phyloP scores from a whole-genome alignment of 106 monocot species.

The Platanthera guangdongensis region DNA sequence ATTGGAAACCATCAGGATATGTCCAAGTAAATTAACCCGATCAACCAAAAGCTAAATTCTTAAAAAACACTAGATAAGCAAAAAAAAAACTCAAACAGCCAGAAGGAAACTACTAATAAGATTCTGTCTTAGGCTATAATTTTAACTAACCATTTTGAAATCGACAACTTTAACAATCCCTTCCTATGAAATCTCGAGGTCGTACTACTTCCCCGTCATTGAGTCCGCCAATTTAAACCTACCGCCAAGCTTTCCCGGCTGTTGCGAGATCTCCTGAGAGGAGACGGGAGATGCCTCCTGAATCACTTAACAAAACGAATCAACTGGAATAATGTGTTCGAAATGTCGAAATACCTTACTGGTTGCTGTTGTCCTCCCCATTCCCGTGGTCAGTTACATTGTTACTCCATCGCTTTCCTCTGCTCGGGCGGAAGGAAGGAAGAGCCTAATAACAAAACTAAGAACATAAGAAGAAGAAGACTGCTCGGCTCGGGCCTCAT shows the following conservation, averaged over 20 bases:
- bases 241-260: slow-evolving; percentile 35
- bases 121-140: not conserved
- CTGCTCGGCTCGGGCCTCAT: no score
- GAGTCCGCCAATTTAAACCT: slow-evolving; percentile 53
- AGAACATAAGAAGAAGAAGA: no score
- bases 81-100: not conserved
- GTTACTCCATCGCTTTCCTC: no score
- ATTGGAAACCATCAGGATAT: not conserved
- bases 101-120: not conserved
- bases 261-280: slow-evolving; percentile 8
- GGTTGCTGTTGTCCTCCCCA: no score
- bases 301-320: no score
- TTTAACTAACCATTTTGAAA: slow-evolving; percentile 61
- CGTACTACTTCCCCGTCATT: slow-evolving; percentile 75
- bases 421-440: no score
- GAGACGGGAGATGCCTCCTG: slow-evolving; percentile 45
- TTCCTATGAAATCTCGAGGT: slow-evolving; percentile 62
- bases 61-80: not conserved
- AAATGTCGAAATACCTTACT: no score
- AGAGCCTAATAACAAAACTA: no score
- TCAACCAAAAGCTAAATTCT: not conserved
- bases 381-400: no score
- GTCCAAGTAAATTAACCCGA: no score
- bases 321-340: no score
- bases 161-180: slow-evolving; percentile 79